These are phyloP conservation scores for Antitrichia curtipendula DNA, from an alignment of 225 moss, liverwort and hornwort species.

Conservation along the genomic window DNA sequence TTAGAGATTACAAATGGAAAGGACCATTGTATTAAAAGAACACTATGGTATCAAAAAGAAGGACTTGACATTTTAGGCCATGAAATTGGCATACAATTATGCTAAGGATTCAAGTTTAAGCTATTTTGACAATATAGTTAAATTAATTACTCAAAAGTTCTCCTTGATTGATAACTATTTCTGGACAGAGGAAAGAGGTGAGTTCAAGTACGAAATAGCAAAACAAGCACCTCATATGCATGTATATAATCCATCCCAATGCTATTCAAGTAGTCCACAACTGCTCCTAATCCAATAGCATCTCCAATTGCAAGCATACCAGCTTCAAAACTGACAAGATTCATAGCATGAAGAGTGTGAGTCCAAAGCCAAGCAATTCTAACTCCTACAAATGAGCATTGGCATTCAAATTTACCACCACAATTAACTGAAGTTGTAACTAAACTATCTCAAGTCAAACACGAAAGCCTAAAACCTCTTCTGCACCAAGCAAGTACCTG, in stretches of 20 bases:
- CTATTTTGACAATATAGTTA: too few species aligned
- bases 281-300: conserved; percentile 71
- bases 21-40: too few species aligned
- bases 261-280: conserved; percentile 58
- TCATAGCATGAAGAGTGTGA: not conserved
- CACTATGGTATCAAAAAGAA: not conserved
- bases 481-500: not conserved
- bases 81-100: not conserved
- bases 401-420: not conserved
- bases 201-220: not conserved
- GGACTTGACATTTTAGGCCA: not conserved
- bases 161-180: not conserved
- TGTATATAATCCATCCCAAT: conserved; percentile 82
- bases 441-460: not conserved
- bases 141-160: not conserved
- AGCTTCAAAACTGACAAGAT: conserved; percentile 62
- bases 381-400: not conserved
- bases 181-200: not conserved
- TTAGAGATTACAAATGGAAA: too few species aligned
- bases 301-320: conserved; percentile 88
- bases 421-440: not conserved
- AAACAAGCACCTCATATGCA: conserved; percentile 54
- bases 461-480: not conserved
- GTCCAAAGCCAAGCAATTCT: not conserved
- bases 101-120: not conserved